phyloP scores from a whole-genome alignment of 164 flowering plant genomes.

The Santalum album region DNA sequence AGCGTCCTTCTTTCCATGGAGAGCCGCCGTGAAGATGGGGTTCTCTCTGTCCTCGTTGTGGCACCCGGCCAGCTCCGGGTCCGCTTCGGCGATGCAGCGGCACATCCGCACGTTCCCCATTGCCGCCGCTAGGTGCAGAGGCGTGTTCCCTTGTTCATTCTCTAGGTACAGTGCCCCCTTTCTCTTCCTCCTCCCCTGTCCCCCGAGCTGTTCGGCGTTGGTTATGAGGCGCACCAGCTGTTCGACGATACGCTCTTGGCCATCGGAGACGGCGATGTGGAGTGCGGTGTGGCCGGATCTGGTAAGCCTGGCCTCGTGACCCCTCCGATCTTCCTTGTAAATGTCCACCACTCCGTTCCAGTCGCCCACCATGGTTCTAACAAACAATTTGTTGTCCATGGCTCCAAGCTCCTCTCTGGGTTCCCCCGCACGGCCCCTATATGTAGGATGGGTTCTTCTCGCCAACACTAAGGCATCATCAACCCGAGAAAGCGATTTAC shows the following conservation, averaged over 20 bases:
- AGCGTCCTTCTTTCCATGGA: slow-evolving; percentile 9
- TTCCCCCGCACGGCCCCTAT: too few relatives aligned
- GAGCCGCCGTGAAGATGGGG: slow-evolving; percentile 15
- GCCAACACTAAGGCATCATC: too few relatives aligned
- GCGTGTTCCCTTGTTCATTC: slow-evolving; percentile 11
- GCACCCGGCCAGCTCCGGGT: neutral
- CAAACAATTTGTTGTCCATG: too few relatives aligned
- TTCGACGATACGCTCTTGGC: neutral
- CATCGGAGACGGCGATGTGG: slow-evolving; percentile 13
- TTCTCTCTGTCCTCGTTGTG: neutral
- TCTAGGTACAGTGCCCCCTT: neutral
- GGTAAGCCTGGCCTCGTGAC: slow-evolving; percentile 10
- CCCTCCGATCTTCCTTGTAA: neutral
- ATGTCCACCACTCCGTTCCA: slow-evolving; percentile 15
- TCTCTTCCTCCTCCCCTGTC: too few relatives aligned
- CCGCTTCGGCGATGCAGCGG: slow-evolving; percentile 1
- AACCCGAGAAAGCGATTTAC: too few relatives aligned
- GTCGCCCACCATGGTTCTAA: slow-evolving; percentile 11
- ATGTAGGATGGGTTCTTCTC: too few relatives aligned
- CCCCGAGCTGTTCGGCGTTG: too few relatives aligned
- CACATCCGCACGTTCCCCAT: slow-evolving; percentile 13
- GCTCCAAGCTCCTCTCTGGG: too few relatives aligned
- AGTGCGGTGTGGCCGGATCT: slow-evolving; percentile 23
- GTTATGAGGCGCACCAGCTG: neutral
- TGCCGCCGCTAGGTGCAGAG: slow-evolving; percentile 22